Evolutionary conservation across 2,329 filamentous ascomycete species (phyloP), one percentile per base, ranked within the genome.

Genomic region (Colletotrichum sp.): DNA sequence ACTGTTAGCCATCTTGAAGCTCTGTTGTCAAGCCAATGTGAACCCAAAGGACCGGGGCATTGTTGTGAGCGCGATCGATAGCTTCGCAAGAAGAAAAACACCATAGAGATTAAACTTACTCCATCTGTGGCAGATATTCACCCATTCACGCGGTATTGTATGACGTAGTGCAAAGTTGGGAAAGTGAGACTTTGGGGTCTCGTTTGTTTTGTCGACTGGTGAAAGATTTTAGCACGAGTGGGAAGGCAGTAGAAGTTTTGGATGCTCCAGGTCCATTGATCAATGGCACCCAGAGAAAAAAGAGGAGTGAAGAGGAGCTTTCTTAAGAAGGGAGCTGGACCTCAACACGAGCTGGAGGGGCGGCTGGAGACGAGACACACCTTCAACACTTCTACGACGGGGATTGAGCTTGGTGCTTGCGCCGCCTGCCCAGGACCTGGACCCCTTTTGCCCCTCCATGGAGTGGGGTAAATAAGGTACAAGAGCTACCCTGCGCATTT

Each of bases 381-480:
- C 55, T 60, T 56, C 62, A 65, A 70, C 28, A 34, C 55, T 70
- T 36, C 28, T 52, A 43, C 32, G 70, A 73, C 64, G 25, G 69
- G 64, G 32, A 52, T 64, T 65, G 27, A 71, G 71, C 71, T 66
- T 71, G 43, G 68, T 66, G 68, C 72, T 71, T 56, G 60, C 62
- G 68, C 32, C 58, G 56, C 65, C 67, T 28, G 74, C 70, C 70
- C 58, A 73, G 48, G 74, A 76, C 70, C 74, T 76, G 64, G 74
- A 72, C 58, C 64, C 70, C 55, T 64, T 75, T 64, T 72, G 69
- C 73, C 69, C 73, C 74, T 76, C 74, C 64, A 71, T 55, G n/a
- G 28, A 60, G 74, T 76, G 74, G 74, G 70, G 74, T 65, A 74
- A 58, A 9, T n/a, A 27, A 39, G 36, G 64, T 30, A 61, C 55